phyloP scores from a whole-genome alignment of 2,329 filamentous ascomycete genomes.

The Ambrosiella cleistominuta region DNA sequence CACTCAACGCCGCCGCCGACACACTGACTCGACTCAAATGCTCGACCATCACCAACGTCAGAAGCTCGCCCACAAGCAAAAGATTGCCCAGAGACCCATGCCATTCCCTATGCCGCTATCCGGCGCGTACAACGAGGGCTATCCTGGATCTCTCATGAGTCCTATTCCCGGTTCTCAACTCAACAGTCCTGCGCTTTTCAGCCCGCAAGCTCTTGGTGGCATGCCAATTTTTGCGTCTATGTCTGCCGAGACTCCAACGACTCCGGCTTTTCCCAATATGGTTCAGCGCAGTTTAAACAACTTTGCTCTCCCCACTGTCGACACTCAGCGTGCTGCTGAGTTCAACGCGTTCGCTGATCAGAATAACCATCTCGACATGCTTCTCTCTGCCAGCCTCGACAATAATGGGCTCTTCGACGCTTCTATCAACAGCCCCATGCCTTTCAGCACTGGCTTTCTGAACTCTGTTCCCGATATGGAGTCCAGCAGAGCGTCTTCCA shows the following conservation, averaged over 20 bases:
- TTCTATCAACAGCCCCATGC: slow-evolving; percentile 7
- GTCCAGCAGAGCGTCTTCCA: slow-evolving; percentile 9
- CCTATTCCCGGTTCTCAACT: slow-evolving; percentile 1
- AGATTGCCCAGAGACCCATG: neutral
- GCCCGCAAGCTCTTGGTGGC: neutral
- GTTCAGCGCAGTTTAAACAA: neutral
- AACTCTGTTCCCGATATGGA: slow-evolving; percentile 5
- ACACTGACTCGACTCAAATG: slow-evolving; percentile 8
- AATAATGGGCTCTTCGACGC: neutral
- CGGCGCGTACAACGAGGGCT: neutral
- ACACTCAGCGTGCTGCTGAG: neutral
- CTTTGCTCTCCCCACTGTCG: slow-evolving; percentile 2
- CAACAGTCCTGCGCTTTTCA: neutral
- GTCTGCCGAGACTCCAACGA: slow-evolving; percentile 2
- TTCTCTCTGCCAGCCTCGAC: slow-evolving; percentile 1
- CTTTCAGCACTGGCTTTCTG: neutral
- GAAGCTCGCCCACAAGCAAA: slow-evolving; percentile 43
- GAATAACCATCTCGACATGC: neutral
- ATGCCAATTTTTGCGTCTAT: neutral
- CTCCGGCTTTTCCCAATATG: slow-evolving; percentile 2
- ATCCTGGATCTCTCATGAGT: neutral
- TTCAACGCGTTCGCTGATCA: slow-evolving; percentile 1
- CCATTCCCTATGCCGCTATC: neutral
- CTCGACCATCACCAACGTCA: slow-evolving; percentile 44
- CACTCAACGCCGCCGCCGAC: slow-evolving; percentile 9